Evolutionary conservation across 805 yeast genomes (phyloP), one percentile per base, ranked within the genome.

Genomic region (Nakazawaea molendinolei): DNA sequence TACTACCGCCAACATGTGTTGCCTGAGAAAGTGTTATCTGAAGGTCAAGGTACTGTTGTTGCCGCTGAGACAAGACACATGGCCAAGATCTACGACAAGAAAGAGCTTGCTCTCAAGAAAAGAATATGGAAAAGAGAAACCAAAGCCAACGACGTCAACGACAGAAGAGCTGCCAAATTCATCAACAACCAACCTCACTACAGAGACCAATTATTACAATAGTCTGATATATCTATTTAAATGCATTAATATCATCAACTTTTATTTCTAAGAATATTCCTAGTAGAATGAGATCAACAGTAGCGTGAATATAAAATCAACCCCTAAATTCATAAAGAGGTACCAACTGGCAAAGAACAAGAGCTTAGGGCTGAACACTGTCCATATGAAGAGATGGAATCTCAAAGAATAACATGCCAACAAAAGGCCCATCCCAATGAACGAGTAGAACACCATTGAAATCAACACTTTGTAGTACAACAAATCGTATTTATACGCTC

Each of bases 361-460:
- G 4, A 92, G 55, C 50, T 89, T 90, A 1, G 98, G 98, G 34
- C 95, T 84, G 61, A 92, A 92, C 6, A 92, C 98, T 2, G 97
- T 89, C 98, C 98, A 92, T 8, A 92, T 83, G 53, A 92, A 92
- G 39, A 92, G 64, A 55, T 92, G 98, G 51, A 79, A 83, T 46
- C 95, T 67, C 46, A 89, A 67, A 15, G 72, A 64, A 34, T 70
- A 68, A 54, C 97, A 92, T 10, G 96, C 80, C 0, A 63, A 60
- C 28, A 84, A 53, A 34, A 86, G 67, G 29, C 72, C 70, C 3
- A 73, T 47, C 1, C 84, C 80, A 8, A 78, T 63, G 1, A 79
- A 44, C 2, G 80, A 61, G 52, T 82, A 83, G 49, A 79, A 83
- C 1, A 69, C 50, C 23, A 76, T 55, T 15, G 60, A 55, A 17